phyloP scores from a whole-genome alignment of 495 filamentous ascomycete species.

The Hypoxylon fragiforme region DNA sequence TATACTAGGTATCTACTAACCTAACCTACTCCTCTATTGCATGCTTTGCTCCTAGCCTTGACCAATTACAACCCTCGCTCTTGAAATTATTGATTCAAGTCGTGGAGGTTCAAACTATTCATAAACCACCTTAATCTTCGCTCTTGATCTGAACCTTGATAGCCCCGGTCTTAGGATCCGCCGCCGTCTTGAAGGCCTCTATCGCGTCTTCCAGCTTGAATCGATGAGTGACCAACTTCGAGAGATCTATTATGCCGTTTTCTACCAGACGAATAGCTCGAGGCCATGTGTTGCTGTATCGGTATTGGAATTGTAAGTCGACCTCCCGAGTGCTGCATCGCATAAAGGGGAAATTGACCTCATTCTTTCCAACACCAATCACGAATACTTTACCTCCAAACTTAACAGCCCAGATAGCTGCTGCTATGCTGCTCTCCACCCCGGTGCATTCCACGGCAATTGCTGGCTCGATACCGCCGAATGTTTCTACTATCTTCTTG shows the following conservation, averaged over 20 bases:
- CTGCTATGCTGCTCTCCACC: constrained; percentile 82
- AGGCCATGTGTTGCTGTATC: constrained; percentile 95
- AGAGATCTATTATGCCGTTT: constrained; percentile 78
- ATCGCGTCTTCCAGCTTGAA: constrained; percentile 83
- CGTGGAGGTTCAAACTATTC: background rate
- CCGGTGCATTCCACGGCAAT: constrained; percentile 88
- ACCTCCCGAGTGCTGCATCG: constrained; percentile 85
- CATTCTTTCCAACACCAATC: constrained; percentile 89
- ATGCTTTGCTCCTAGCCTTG: no score
- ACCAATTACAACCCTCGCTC: constrained; percentile 1
- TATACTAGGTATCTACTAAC: no score
- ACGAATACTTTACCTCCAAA: constrained; percentile 95
- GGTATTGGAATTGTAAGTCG: constrained; percentile 93
- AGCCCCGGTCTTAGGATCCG: constrained; percentile 85
- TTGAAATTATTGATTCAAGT: no score
- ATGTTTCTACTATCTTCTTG: constrained; percentile 62
- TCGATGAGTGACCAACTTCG: constrained; percentile 82
- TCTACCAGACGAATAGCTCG: constrained; percentile 84
- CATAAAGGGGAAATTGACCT: constrained; percentile 95
- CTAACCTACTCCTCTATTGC: no score
- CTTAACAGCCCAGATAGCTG: constrained; percentile 84
- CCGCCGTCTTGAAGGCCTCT: constrained; percentile 84
- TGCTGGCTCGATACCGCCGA: constrained; percentile 73
- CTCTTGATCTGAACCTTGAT: constrained; percentile 94
- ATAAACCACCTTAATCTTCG: constrained; percentile 42